These are phyloP conservation scores for Fusarium coffeatum DNA, from an alignment of 2,329 filamentous ascomycete genomes.

Conservation along the genomic window DNA sequence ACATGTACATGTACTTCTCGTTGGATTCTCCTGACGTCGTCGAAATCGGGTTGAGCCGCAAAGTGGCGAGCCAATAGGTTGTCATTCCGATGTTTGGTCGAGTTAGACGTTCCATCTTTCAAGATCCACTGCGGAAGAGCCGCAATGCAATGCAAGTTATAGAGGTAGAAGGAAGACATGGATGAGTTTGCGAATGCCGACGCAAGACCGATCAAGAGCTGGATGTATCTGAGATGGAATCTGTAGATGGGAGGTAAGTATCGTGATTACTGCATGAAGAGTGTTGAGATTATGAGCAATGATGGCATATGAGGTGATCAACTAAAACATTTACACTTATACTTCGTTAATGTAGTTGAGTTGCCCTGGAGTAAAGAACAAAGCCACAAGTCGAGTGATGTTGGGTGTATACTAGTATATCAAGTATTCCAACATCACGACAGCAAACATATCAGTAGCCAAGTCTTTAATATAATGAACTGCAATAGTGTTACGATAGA, in stretches of 20 bases:
- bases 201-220: constrained; percentile 35
- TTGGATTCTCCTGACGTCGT: constrained; percentile 38
- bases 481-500: neutral
- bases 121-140: constrained; percentile 44
- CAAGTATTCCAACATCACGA: neutral
- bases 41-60: constrained; percentile 38
- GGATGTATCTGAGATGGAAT: constrained; percentile 31
- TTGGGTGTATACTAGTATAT: neutral
- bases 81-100: constrained; percentile 14
- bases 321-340: neutral
- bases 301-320: neutral
- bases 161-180: neutral
- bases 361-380: neutral
- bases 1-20: neutral
- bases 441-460: neutral
- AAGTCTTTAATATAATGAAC: neutral
- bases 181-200: constrained; percentile 42
- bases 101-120: constrained; percentile 31
- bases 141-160: constrained; percentile 30
- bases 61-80: constrained; percentile 30
- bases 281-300: neutral
- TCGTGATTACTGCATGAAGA: constrained; percentile 4
- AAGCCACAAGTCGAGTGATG: neutral
- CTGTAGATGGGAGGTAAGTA: constrained; percentile 12
- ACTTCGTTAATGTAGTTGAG: neutral